Evolutionary conservation across 768 basidiomycete species (phyloP).

Genomic region (Pleurotus ostreatus): DNA sequence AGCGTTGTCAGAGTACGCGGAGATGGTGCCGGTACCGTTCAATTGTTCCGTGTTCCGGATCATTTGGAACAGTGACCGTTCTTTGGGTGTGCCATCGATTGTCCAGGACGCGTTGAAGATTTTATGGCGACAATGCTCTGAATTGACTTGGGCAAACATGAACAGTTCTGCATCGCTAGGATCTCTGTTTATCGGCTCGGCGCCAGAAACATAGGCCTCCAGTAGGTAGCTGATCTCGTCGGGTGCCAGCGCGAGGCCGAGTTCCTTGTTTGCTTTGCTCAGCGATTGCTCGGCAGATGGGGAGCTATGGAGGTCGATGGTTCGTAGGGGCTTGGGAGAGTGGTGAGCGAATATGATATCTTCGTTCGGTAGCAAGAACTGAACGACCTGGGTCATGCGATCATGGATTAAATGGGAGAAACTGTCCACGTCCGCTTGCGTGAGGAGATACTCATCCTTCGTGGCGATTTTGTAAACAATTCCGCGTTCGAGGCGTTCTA

Average conservation of each 20-base stretch:
- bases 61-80: slow-evolving; percentile 89
- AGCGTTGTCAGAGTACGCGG: slow-evolving; percentile 97
- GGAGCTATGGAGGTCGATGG: slow-evolving; percentile 52
- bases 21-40: slow-evolving; percentile 75
- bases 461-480: slow-evolving; percentile 61
- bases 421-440: slow-evolving; percentile 39
- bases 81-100: slow-evolving; percentile 63
- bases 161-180: slow-evolving; percentile 98
- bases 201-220: slow-evolving; percentile 77
- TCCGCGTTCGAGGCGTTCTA: slow-evolving; percentile 88
- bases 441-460: slow-evolving; percentile 33
- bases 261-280: slow-evolving; percentile 68
- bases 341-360: slow-evolving; percentile 56
- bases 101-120: slow-evolving; percentile 99
- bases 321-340: slow-evolving; percentile 62
- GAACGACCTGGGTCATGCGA: slow-evolving; percentile 91
- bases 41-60: slow-evolving; percentile 92
- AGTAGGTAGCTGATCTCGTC: slow-evolving; percentile 94
- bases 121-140: slow-evolving; percentile 99
- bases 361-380: slow-evolving; percentile 54
- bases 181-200: slow-evolving; percentile 65
- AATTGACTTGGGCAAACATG: slow-evolving; percentile 99
- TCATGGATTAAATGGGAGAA: slow-evolving; percentile 82
- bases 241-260: slow-evolving; percentile 86
- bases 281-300: slow-evolving; percentile 56